Conservation (phyloP, 805 yeast genomes). For the Nakazawaea populi region DNA sequence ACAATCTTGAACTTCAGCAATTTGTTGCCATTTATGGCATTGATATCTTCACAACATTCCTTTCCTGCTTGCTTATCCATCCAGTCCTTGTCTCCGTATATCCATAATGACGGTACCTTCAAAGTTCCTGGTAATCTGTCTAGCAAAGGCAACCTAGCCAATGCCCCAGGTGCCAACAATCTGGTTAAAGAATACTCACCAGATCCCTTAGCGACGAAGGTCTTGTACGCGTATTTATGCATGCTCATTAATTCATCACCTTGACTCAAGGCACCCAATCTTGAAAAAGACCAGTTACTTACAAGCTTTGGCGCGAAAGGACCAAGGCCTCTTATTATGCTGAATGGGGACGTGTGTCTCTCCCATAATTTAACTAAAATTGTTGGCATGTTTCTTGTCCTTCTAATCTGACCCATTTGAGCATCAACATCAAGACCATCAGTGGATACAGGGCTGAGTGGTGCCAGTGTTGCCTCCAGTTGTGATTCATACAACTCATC, state of each 20-base stretch:
- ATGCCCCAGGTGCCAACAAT: slow-evolving; percentile 51
- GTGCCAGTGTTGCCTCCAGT: background rate
- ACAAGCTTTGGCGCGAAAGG: slow-evolving; percentile 48
- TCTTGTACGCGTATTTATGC: slow-evolving; percentile 49
- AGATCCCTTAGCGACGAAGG: slow-evolving; percentile 49
- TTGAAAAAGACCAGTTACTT: slow-evolving; percentile 48
- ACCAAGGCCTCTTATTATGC: slow-evolving; percentile 42
- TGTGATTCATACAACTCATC: slow-evolving; percentile 16
- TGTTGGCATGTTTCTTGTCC: slow-evolving; percentile 26
- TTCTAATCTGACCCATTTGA: slow-evolving; percentile 4
- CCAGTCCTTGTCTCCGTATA: slow-evolving; percentile 70
- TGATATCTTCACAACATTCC: slow-evolving; percentile 31
- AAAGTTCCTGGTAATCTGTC: slow-evolving; percentile 41
- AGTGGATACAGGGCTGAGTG: background rate
- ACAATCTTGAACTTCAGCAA: slow-evolving; percentile 30
- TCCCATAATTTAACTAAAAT: slow-evolving; percentile 45
- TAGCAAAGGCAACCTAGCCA: slow-evolving; percentile 49
- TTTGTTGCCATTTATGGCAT: slow-evolving; percentile 11
- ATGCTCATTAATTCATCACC: slow-evolving; percentile 30
- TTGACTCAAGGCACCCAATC: slow-evolving; percentile 29
- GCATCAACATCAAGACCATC: slow-evolving; percentile 14
- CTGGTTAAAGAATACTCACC: slow-evolving; percentile 64
- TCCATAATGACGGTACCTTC: slow-evolving; percentile 44
- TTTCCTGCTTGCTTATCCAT: slow-evolving; percentile 60
- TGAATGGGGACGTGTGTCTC: slow-evolving; percentile 48